Base-by-base conservation (phyloP, 2,329 filamentous ascomycete species). In the Corynespora cassiicola region DNA sequence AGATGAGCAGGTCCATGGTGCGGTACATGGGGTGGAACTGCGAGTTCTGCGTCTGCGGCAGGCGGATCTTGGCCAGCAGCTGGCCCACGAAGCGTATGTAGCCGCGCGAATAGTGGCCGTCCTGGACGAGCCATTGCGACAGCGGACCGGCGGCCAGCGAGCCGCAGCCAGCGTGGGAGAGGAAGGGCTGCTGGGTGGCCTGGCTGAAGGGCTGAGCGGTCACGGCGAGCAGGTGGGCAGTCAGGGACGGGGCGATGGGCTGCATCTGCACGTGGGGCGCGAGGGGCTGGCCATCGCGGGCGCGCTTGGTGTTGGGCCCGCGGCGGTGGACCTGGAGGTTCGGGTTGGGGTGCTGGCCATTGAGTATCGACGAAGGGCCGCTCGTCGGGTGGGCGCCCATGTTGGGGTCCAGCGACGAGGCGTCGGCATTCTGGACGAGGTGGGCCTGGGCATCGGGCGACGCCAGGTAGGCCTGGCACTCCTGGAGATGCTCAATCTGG, bases 41-140 rank as follows among this genome's bases (percentile, higher is more conserved):
- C 36, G 67, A 65, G 45, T 71, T 64, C 47, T 66, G 52, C 4
- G 66, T 69, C 44, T 71, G 65, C 1, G 81, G 79, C 0, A 87
- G 71, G 5, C 78, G 69, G 28, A 88, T 74, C 49, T 84, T 81
- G 21, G 78, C 73, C 18, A 89, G 77, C 6, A 88, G 66, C n/a
- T 75, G 72, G 7, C 84, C 84, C 15, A 84, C 79, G 52, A 86
- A 87, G 17, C 78, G 76, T 52, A 88, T 79, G 66, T 88, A 87
- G 33, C 80, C 79, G 48, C 87, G 83, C 21, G 85, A 82, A 66
- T 88, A 87, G 42, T 89, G 78, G 7, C 82, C 75, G 65, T 89
- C 86, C 64, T 88, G 86, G 9, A 82, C 80, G 27, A 90, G 80
- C 86, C 86, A 90, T 62, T 77, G 75, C 14, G 78, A 77, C 8